Percentiles rank a stretch among this genome's conserved stretches.
These are phyloP conservation scores for Aspergillus sp. DNA, from an alignment of 2,329 filamentous ascomycete genomes.

Conservation along the genomic window DNA sequence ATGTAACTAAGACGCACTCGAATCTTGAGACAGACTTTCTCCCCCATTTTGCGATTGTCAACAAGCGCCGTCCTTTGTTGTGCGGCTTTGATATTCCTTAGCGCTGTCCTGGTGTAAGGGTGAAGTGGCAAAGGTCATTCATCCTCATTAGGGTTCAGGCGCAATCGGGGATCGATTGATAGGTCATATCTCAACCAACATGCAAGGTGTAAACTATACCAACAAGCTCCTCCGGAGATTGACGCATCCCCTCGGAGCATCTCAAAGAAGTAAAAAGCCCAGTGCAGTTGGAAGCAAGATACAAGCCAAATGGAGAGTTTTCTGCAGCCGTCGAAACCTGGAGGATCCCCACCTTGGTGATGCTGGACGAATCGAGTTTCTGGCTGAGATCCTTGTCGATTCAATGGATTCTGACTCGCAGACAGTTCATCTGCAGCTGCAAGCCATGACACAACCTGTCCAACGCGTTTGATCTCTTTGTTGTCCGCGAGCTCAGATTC, in stretches of 20 bases:
- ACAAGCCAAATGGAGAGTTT: slow-evolving; percentile 13
- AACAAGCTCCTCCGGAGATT: slow-evolving; percentile 3
- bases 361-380: slow-evolving; percentile 14
- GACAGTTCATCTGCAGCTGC: slow-evolving; percentile 18
- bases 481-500: background rate
- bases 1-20: background rate
- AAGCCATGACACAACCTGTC: slow-evolving; percentile 16
- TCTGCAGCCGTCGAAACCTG: slow-evolving; percentile 20
- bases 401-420: slow-evolving; percentile 20
- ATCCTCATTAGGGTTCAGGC: background rate
- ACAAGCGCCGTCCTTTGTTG: background rate
- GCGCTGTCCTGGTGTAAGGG: slow-evolving; percentile 10
- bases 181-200: slow-evolving; percentile 20
- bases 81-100: background rate
- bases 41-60: background rate
- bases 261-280: slow-evolving; percentile 12
- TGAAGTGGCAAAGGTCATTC: background rate
- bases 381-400: slow-evolving; percentile 12
- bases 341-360: slow-evolving; percentile 15
- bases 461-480: slow-evolving; percentile 8
- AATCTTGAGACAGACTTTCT: background rate
- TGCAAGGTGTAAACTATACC: slow-evolving; percentile 13
- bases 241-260: slow-evolving; percentile 10
- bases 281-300: background rate
- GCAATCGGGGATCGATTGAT: slow-evolving; percentile 10